A percentile compares a stretch with the other conserved stretches of the same genome.
Evolutionary conservation across 2,329 filamentous ascomycete species (phyloP).

Genomic region (Madurella fahalii): DNA sequence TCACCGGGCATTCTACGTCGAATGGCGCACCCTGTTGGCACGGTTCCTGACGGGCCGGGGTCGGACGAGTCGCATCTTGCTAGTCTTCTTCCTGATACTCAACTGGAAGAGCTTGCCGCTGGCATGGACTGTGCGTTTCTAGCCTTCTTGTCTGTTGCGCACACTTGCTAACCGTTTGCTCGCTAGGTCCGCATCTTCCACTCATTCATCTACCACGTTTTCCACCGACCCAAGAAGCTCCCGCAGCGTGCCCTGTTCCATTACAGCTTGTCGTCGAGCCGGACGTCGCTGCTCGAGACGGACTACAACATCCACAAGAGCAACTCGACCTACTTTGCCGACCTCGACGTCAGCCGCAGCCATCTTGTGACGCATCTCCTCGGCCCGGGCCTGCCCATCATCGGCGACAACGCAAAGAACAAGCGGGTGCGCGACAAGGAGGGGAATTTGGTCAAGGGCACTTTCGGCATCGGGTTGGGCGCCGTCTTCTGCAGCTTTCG

Average conservation of each 20-base stretch:
- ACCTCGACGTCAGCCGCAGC: constrained; percentile 78
- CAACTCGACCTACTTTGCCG: constrained; percentile 73
- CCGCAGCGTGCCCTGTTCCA: constrained; percentile 34
- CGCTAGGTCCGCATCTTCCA: constrained; percentile 34
- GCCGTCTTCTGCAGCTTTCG: constrained; percentile 71
- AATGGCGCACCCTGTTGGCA: constrained; percentile 38
- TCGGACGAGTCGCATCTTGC: constrained; percentile 47
- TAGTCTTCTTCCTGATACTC: constrained; percentile 52
- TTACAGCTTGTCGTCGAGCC: constrained; percentile 31
- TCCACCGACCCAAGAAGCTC: constrained; percentile 24
- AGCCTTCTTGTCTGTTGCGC: background rate
- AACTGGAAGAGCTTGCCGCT: constrained; percentile 74
- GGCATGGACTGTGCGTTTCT: constrained; percentile 65
- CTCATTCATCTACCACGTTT: constrained; percentile 32
- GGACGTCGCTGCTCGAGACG: constrained; percentile 33
- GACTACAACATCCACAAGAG: constrained; percentile 41
- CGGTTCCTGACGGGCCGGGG: constrained; percentile 53
- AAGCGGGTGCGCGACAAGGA: constrained; percentile 49
- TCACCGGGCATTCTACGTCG: constrained; percentile 38
- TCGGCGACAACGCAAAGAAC: constrained; percentile 46
- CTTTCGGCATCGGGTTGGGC: constrained; percentile 63
- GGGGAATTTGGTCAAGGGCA: constrained; percentile 48
- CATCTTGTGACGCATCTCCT: constrained; percentile 71
- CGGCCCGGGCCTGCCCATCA: constrained; percentile 51
- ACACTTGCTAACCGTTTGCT: background rate